Evolutionary conservation across 1,284 basidiomycete species (phyloP), one percentile per base, ranked within the genome.

Genomic region (Ustilago tritici): DNA sequence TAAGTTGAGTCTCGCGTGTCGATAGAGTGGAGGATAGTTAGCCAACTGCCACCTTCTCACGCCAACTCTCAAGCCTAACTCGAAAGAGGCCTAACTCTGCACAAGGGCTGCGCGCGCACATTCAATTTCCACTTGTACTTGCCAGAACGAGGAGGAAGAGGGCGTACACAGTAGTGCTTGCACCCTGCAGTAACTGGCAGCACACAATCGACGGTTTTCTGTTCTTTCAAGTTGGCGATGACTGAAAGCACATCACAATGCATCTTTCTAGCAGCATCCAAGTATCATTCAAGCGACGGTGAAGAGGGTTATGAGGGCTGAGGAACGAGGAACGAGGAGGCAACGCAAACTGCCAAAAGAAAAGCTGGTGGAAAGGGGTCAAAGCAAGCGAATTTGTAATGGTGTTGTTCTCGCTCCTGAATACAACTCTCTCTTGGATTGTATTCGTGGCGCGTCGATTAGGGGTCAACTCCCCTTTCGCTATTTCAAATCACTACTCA

Each of bases 331-430:
- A 15, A 43, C 6, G 40, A 43, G 40, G 40, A 41, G 49, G 43
- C 23, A 28, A 28, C 3, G 23, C 23, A 28, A 41, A 23, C 28
- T 5, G 10, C 35, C 36, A 31, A 40, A 19, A 12, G 46, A 56
- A 49, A 61, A 46, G n/a, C 43, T 19, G 3, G 14, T 7, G 15
- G 36, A 59, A 58, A 43, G 61, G 58, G 60, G 47, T 32, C 35
- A 49, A 4, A 28, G 23, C 23, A 11, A 5, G 17, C 28, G 31
- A n/a, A 12, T 64, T 64, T 70, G 67, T 64, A 69, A 46, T 70
- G 62, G 68, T 70, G 68, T 70, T 70, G 62, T 65, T 70, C 68
- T 70, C 59, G 46, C 14, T 32, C 52, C 3, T 15, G 19, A 70
- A 57, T 70, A 53, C 58, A 65, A 57, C 2, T 6, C 4, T 57